A percentile compares a stretch with the other conserved stretches of the same genome.
phyloP scores from a whole-genome alignment of 768 basidiomycete genomes.

The Pleurotus platypus region DNA sequence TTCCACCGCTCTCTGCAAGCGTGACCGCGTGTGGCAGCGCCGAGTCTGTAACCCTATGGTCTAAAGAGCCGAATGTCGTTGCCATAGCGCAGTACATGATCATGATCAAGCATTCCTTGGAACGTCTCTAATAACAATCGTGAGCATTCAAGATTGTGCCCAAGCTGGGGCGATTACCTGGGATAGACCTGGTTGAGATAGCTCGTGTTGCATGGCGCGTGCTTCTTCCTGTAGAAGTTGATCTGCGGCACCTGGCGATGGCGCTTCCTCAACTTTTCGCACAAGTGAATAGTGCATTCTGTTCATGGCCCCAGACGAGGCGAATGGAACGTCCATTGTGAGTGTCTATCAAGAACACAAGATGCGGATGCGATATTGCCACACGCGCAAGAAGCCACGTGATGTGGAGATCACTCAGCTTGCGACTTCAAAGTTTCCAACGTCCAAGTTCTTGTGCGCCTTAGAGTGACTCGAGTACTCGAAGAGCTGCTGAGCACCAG shows the following conservation, averaged over 20 bases:
- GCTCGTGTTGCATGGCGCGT: constrained; percentile 46
- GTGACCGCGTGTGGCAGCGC: constrained; percentile 76
- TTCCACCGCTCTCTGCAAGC: constrained; percentile 66
- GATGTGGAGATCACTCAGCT: too few species aligned
- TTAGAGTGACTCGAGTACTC: too few species aligned
- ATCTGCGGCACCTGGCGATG: constrained; percentile 56
- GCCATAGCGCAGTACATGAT: constrained; percentile 67
- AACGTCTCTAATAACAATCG: constrained; percentile 43
- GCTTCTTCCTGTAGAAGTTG: constrained; percentile 59
- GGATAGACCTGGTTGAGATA: constrained; percentile 47
- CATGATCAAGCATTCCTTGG: constrained; percentile 64
- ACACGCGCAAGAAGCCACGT: too few species aligned
- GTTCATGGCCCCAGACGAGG: constrained; percentile 74
- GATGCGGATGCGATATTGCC: not conserved
- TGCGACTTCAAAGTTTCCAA: too few species aligned
- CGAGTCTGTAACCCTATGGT: constrained; percentile 53
- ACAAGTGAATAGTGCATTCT: constrained; percentile 76
- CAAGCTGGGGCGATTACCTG: constrained; percentile 32
- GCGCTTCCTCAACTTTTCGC: constrained; percentile 63
- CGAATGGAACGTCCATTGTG: constrained; percentile 71
- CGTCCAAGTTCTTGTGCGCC: too few species aligned
- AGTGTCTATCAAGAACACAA: not conserved
- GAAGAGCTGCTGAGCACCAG: too few species aligned
- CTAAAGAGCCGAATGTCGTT: constrained; percentile 37
- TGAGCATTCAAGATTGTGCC: constrained; percentile 13